These are phyloP conservation scores for Dictyostelium brefeldianum DNA, from an alignment of 78 protist species.

Conservation along the genomic window DNA sequence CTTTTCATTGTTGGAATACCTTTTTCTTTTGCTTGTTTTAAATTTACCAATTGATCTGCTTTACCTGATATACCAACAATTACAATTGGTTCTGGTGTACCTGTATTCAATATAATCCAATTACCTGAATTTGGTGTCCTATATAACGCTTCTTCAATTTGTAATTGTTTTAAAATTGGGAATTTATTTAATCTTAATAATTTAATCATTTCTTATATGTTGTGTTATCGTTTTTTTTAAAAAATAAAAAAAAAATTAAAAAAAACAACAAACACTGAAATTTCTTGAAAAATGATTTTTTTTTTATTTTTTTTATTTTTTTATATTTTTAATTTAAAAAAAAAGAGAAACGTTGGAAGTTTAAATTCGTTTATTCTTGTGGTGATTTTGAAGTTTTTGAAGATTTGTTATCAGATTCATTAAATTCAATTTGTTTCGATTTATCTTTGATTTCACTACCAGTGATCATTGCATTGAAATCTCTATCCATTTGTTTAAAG, in stretches of 20 bases:
- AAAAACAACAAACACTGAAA: too few species aligned
- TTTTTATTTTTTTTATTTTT: too few species aligned
- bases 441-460: too few species aligned
- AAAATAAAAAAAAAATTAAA: background rate
- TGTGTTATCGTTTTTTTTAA: background rate
- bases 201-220: background rate
- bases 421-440: too few species aligned
- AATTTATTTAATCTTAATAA: conserved; percentile 40
- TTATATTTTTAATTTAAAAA: too few species aligned
- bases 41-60: conserved; percentile 50
- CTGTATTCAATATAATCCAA: conserved; percentile 60
- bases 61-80: conserved; percentile 49
- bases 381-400: too few species aligned
- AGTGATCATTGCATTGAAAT: too few species aligned
- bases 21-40: background rate
- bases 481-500: too few species aligned
- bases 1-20: conserved; percentile 33
- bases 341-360: too few species aligned
- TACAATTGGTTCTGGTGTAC: conserved; percentile 61
- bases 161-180: conserved; percentile 50
- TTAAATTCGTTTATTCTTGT: too few species aligned
- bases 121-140: conserved; percentile 46
- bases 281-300: too few species aligned
- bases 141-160: conserved; percentile 60
- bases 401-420: too few species aligned